Evolutionary conservation across 805 yeast genomes (phyloP), one percentile per base, ranked within the genome.

Genomic region (Metschnikowia anglica): DNA sequence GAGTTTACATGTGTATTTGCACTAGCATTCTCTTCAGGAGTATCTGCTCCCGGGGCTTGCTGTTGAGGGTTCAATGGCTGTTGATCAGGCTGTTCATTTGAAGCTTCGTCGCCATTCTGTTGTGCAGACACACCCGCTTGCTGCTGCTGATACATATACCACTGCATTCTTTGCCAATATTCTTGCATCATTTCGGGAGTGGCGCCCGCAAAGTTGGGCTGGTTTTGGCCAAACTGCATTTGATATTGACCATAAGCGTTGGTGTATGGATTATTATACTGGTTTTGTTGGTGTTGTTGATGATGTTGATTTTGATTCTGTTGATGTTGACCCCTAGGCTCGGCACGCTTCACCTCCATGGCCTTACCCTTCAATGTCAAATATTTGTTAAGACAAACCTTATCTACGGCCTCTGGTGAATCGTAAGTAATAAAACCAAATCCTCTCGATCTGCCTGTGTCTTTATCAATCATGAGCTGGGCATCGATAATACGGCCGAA

Each of bases 401-500:
- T 76, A 57, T 90, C 97, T 34, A 91, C 97, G 12, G 97, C 97
- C 34, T 85, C 90, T 17, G 96, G 95, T 15, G 95, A 80, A 59
- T 91, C 98, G 66, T 85, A 91, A 11, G 99, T 91, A 50, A 91
- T 89, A 64, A 91, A 91, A 1, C 99, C 99, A 64, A 89, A 91
- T 19, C 99, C 99, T 70, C 98, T 80, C 2, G 97, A 88, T 59
- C 95, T 80, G 46, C 98, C 97, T 3, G 97, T 87, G 63, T 90
- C 97, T 66, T 91, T 93, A 65, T 91, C 97, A 54, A 91, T 79
- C 99, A 91, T 91, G 53, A 91, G 77, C 68, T 90, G 97, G 38
- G 97, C 96, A 66, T 93, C 98, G 55, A 91, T 85, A 45, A 91
- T 90, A 31, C 81, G 80, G 54, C 97, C 98, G 65, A 83, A 91